phyloP scores from a whole-genome alignment of 306 rosid genomes.

The Castanea crenata region DNA sequence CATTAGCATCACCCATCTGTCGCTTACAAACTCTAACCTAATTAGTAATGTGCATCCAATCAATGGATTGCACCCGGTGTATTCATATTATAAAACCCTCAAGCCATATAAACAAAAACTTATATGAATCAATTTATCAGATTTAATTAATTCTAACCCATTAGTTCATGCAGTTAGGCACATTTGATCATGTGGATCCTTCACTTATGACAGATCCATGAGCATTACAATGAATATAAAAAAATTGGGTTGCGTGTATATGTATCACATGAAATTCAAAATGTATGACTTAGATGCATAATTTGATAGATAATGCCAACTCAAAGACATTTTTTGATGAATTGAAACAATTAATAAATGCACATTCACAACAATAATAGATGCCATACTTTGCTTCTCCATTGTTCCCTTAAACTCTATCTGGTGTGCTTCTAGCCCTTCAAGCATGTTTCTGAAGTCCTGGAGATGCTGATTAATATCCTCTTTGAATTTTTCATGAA shows the following conservation, averaged over 20 bases:
- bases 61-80: no score
- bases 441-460: slow-evolving; percentile 65
- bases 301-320: not conserved
- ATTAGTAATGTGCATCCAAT: no score
- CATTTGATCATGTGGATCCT: no score
- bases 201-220: no score
- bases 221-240: not conserved
- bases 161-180: no score
- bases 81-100: no score
- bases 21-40: no score
- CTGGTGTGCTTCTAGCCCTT: slow-evolving; percentile 68
- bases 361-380: slow-evolving; percentile 18
- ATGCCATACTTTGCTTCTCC: slow-evolving; percentile 74
- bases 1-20: no score
- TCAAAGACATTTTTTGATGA: not conserved
- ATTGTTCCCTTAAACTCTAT: slow-evolving; percentile 66
- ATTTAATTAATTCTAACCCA: no score
- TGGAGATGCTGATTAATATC: slow-evolving; percentile 75
- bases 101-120: no score
- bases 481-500: slow-evolving; percentile 74
- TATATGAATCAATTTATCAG: no score
- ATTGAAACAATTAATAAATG: not conserved
- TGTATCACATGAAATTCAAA: not conserved
- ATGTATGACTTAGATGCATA: not conserved
- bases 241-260: not conserved